phyloP scores from a whole-genome alignment of 208 protist genomes.

The Trypanosomatidae sp. region DNA sequence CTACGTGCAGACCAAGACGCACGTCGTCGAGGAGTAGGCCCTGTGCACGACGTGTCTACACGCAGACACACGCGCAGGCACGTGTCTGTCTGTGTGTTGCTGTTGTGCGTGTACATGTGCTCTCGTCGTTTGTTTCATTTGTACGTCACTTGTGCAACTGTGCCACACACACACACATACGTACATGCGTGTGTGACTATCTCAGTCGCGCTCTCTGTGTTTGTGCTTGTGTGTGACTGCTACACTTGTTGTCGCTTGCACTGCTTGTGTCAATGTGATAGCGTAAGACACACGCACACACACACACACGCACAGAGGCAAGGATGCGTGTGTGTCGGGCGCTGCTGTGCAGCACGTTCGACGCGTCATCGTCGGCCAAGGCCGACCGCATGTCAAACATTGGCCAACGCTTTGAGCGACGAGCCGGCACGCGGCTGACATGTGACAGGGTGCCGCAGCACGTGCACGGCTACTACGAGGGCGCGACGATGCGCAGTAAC shows the following conservation, averaged over 20 bases:
- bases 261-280: background rate
- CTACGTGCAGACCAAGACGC: conserved; percentile 95
- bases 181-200: background rate
- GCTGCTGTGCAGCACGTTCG: conserved; percentile 58
- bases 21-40: conserved; percentile 59
- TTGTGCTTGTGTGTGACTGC: background rate
- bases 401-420: conserved; percentile 78
- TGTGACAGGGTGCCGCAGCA: conserved; percentile 74
- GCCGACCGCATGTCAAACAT: conserved; percentile 66
- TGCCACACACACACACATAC: too few species aligned
- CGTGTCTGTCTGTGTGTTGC: background rate
- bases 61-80: background rate
- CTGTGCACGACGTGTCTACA: background rate
- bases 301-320: too few species aligned
- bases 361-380: conserved; percentile 64
- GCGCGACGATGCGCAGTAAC: conserved; percentile 48
- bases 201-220: background rate
- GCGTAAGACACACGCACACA: too few species aligned
- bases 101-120: too few species aligned
- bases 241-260: conserved; percentile 1
- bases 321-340: conserved; percentile 9
- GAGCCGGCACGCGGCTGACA: conserved; percentile 54
- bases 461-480: conserved; percentile 81
- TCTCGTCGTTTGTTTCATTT: background rate
- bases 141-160: background rate